A percentile compares a stretch with the other conserved stretches of the same genome.
These are phyloP conservation scores for Aspergillus leporis DNA, from an alignment of 495 filamentous ascomycete genomes.

Conservation along the genomic window DNA sequence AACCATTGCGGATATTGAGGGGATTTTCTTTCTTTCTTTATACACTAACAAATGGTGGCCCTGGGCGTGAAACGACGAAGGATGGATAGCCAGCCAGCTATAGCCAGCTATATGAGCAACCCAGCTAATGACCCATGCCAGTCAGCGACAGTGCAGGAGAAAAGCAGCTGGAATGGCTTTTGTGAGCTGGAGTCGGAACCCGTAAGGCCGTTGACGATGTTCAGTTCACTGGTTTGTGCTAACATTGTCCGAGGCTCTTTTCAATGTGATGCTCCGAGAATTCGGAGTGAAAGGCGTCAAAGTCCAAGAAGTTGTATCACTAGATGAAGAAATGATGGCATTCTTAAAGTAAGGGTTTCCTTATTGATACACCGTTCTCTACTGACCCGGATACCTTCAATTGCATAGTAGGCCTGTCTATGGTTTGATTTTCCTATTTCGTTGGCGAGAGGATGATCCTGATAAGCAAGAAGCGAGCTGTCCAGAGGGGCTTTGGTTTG, in stretches of 20 bases:
- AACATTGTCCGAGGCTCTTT: constrained; percentile 59
- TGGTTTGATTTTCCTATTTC: constrained; percentile 82
- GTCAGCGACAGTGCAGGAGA: constrained; percentile 44
- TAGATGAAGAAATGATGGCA: constrained; percentile 69
- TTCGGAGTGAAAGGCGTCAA: constrained; percentile 74
- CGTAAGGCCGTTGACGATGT: constrained; percentile 37
- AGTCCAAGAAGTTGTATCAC: constrained; percentile 73
- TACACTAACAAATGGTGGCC: constrained; percentile 27
- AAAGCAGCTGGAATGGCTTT: constrained; percentile 69
- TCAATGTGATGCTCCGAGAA: constrained; percentile 78
- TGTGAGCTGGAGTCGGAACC: constrained; percentile 91
- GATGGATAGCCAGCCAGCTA: constrained; percentile 19
- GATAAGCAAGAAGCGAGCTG: constrained; percentile 58
- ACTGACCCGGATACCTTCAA: constrained; percentile 3
- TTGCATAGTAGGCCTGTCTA: constrained; percentile 64
- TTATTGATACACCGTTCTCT: neutral
- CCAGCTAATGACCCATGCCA: constrained; percentile 31
- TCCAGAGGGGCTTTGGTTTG: constrained; percentile 83
- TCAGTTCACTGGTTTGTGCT: neutral
- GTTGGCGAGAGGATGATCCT: constrained; percentile 62
- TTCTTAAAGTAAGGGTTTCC: constrained; percentile 56
- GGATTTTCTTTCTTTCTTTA: neutral
- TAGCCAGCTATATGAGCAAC: constrained; percentile 8
- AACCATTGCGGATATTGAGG: too few relatives aligned
- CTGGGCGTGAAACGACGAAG: constrained; percentile 38